Conservation (phyloP, 176 grass and related monocot genomes). For the Eleusine coracana region DNA sequence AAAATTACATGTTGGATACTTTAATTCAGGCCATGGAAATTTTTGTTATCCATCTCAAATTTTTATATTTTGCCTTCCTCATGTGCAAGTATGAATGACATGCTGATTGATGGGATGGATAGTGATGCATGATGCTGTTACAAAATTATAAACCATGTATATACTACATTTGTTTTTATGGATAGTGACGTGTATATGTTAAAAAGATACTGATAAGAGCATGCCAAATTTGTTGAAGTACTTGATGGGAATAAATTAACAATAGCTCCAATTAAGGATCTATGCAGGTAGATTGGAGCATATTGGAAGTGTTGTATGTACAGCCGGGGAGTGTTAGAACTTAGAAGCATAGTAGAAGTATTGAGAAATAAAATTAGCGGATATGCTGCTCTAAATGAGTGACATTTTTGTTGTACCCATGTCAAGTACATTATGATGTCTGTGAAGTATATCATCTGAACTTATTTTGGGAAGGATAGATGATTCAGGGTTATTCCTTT, state of each 20-base stretch:
- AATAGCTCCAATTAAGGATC: neutral
- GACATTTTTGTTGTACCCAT: neutral
- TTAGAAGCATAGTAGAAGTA: neutral
- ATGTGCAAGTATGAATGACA: constrained; percentile 1
- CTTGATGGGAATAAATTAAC: neutral
- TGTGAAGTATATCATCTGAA: neutral
- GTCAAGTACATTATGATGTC: neutral
- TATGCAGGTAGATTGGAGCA: neutral
- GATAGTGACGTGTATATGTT: neutral
- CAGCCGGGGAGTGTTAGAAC: neutral
- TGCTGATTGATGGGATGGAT: constrained; percentile 5
- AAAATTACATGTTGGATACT: neutral
- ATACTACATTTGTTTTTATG: constrained; percentile 3
- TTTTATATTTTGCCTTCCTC: neutral
- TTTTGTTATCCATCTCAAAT: constrained; percentile 9
- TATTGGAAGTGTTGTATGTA: constrained; percentile 6
- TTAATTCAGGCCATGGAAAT: neutral
- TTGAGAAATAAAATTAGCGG: neutral
- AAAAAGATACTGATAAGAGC: neutral
- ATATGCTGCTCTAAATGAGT: neutral
- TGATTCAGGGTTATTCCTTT: neutral
- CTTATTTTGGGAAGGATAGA: neutral
- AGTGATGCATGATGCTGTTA: neutral
- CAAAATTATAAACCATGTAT: constrained; percentile 11
- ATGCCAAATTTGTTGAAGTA: neutral